These are phyloP conservation scores for Tylopilus sp. DNA, from an alignment of 768 basidiomycete species.

Conservation along the genomic window DNA sequence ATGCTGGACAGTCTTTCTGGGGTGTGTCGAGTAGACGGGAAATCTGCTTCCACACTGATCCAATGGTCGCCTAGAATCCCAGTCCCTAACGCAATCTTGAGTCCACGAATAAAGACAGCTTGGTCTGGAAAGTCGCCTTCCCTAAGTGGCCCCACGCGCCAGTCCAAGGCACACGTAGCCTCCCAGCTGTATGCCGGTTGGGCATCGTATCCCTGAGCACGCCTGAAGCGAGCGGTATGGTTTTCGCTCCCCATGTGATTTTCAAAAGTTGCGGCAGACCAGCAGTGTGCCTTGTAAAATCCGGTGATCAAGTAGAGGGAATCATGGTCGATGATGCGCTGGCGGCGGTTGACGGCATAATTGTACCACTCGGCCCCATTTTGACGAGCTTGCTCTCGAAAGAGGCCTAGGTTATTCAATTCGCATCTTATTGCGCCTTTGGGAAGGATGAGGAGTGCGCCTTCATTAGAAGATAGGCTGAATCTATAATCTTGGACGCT, in stretches of 20 bases:
- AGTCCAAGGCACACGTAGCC: constrained; percentile 6
- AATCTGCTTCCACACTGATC: background rate
- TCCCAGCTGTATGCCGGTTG: constrained; percentile 10
- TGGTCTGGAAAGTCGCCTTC: constrained; percentile 13
- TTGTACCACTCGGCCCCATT: constrained; percentile 28
- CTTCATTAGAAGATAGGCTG: constrained; percentile 18
- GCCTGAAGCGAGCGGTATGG: constrained; percentile 16
- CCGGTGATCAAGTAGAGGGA: constrained; percentile 29
- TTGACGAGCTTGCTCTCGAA: constrained; percentile 18
- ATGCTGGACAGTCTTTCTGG: background rate
- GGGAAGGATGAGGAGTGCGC: constrained; percentile 12
- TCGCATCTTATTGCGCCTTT: constrained; percentile 23
- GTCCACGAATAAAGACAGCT: constrained; percentile 21
- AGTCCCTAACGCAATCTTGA: constrained; percentile 17
- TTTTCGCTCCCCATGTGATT: background rate
- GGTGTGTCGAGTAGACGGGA: background rate
- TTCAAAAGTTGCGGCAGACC: constrained; percentile 25
- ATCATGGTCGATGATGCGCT: constrained; percentile 16
- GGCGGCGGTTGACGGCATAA: constrained; percentile 17
- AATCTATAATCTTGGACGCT: constrained; percentile 7
- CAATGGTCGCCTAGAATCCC: constrained; percentile 4
- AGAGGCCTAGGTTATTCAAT: constrained; percentile 16
- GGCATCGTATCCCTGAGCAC: background rate
- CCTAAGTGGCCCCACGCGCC: constrained; percentile 3
- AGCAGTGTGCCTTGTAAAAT: constrained; percentile 14